Percentiles rank a stretch among this genome's conserved stretches.
These are phyloP conservation scores for Rhamnella rubrinervis DNA, from an alignment of 331 rosid species.

Conservation along the genomic window DNA sequence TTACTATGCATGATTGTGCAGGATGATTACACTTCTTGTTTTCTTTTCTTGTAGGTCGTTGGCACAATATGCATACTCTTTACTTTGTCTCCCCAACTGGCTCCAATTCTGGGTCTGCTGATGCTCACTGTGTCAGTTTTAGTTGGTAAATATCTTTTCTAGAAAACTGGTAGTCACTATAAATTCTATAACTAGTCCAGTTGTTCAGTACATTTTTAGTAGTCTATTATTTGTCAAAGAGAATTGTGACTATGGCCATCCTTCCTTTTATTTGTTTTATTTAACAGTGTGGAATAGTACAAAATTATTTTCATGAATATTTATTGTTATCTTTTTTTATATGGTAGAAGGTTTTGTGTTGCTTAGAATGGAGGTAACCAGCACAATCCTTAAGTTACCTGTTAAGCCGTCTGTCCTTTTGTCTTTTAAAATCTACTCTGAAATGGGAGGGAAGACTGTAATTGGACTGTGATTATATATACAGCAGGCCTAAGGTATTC, in stretches of 20 bases:
- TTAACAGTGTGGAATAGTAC: neutral
- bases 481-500: neutral
- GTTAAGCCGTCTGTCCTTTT: no score
- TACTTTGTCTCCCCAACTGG: conserved; percentile 83
- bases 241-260: no score
- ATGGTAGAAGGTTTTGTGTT: conserved; percentile 1
- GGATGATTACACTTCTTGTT: conserved; percentile 21
- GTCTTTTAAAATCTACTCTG: no score
- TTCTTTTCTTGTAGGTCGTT: conserved; percentile 50
- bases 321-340: neutral
- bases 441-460: neutral
- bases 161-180: conserved; percentile 7
- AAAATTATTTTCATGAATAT: neutral
- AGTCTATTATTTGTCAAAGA: no score
- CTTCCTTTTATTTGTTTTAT: no score
- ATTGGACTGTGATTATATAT: conserved; percentile 5
- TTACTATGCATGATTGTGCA: conserved; percentile 21
- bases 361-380: neutral
- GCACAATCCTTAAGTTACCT: no score
- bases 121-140: conserved; percentile 70
- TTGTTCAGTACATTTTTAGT: conserved; percentile 8
- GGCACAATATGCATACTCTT: conserved; percentile 85
- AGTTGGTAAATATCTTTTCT: conserved; percentile 58
- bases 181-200: neutral
- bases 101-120: conserved; percentile 84